Base-by-base conservation (phyloP, 306 rosid species). In the Quillaja saponaria region DNA sequence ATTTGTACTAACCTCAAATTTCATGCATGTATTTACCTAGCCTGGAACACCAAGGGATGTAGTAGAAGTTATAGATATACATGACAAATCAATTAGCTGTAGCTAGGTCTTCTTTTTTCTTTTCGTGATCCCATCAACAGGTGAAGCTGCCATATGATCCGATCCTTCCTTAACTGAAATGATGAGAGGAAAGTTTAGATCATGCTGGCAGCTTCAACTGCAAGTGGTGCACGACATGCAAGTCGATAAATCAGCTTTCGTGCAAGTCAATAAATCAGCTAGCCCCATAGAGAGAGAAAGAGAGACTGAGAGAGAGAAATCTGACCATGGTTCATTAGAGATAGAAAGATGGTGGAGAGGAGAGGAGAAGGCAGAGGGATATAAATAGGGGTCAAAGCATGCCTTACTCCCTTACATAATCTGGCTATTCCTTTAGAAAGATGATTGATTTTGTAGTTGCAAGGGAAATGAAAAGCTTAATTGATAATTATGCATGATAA, bases 171-270 rank as follows among this genome's bases (percentile, higher is more conserved):
- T 44, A 66, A 55, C 4, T 67, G 39, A 59, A 12, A 5, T 6
- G 3, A 34, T 13, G 5, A 54, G 66, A 88, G 77, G 64, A 69
- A 85, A 81, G 86, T 73, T 81, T 83, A 83, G 90, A 85, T 88
- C 86, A 88, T 83, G 92, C 85, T 85, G 86, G 80, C 87, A 88
- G 96, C 88, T 85, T 85, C 83, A 85, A 72, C 88, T 64, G 72
- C 73, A 50, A 58, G 25, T 72, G 82, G 83, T 75, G 66, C 90
- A 83, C 90, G 90, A 77, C 45, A 53, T 38, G 47, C 40, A 41
- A 3, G 67, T 34, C 10, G 38, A 19, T 55, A 25, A 1, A 25
- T 25, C n/a, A n/a, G n/a, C 2, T 25, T 25, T 25, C 31, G 31
- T 25, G 47, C 40, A 41, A 3, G 67, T 34, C 10, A 46, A 19